Conservation (phyloP, 108 stramenopile genomes). For the Cyclotella choctawhatcheeana region DNA sequence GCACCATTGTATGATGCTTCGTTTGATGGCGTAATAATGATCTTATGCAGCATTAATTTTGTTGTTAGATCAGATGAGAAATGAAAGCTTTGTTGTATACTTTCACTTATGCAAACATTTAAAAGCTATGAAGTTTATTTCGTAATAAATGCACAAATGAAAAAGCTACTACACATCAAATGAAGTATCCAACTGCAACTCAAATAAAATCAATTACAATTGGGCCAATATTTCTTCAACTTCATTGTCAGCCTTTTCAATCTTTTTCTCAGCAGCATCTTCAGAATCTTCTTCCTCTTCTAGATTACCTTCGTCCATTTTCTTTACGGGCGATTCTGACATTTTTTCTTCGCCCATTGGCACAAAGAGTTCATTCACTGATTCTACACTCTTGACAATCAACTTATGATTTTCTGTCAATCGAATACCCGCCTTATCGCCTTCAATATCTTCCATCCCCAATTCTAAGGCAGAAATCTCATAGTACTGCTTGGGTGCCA, state of each 20-base stretch:
- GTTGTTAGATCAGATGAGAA: too few relatives aligned
- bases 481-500: slow-evolving; percentile 4
- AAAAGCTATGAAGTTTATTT: neutral
- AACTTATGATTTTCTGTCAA: neutral
- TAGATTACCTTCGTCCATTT: neutral
- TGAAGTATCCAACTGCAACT: too few relatives aligned
- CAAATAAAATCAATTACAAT: too few relatives aligned
- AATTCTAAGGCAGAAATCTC: neutral
- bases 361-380: neutral
- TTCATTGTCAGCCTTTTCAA: slow-evolving; percentile 6
- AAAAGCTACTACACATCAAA: too few relatives aligned
- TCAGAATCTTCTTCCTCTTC: neutral
- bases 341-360: neutral
- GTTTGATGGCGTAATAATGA: too few relatives aligned
- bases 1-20: too few relatives aligned
- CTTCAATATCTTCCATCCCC: slow-evolving; percentile 8
- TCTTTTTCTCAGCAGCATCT: neutral
- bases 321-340: neutral
- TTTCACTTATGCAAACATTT: too few relatives aligned
- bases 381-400: neutral
- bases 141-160: neutral
- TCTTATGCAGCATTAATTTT: too few relatives aligned
- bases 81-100: too few relatives aligned
- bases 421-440: neutral
- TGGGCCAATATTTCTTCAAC: slow-evolving; percentile 16